phyloP scores from a whole-genome alignment of 2,329 filamentous ascomycete species.

The Dryadomyces sulphureus region DNA sequence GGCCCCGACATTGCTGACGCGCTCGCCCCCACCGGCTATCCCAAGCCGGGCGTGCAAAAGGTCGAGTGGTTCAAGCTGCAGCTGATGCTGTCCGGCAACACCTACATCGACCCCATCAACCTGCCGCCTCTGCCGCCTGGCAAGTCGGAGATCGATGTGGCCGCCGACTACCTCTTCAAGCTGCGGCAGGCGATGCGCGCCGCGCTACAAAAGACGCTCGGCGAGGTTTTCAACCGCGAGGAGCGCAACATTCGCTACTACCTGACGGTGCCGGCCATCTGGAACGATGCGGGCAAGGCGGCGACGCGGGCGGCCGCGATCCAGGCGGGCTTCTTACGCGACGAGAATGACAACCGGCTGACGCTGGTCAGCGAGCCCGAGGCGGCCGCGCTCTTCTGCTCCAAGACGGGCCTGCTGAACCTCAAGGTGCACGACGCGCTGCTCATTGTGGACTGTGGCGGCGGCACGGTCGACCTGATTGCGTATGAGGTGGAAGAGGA shows the following conservation, averaged over 20 bases:
- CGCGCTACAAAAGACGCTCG: constrained; percentile 87
- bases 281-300: constrained; percentile 97
- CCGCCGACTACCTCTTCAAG: constrained; percentile 98
- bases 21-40: constrained; percentile 89
- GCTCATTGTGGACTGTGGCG: constrained; percentile 93
- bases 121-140: constrained; percentile 90
- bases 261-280: constrained; percentile 95
- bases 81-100: constrained; percentile 96
- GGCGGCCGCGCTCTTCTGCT: constrained; percentile 92
- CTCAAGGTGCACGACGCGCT: constrained; percentile 98
- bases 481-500: constrained; percentile 98
- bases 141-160: constrained; percentile 97
- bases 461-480: constrained; percentile 96
- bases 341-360: constrained; percentile 93
- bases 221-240: constrained; percentile 94
- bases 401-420: constrained; percentile 89
- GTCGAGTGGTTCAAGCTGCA: constrained; percentile 99
- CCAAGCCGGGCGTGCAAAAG: constrained; percentile 94
- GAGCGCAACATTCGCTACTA: constrained; percentile 98
- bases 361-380: constrained; percentile 94
- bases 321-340: constrained; percentile 88
- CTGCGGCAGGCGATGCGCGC: constrained; percentile 92
- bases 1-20: constrained; percentile 96
- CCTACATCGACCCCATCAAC: constrained; percentile 98
- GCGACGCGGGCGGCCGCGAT: constrained; percentile 92